Base-by-base conservation (phyloP, 805 yeast genomes). In the Candida palmyrensis region DNA sequence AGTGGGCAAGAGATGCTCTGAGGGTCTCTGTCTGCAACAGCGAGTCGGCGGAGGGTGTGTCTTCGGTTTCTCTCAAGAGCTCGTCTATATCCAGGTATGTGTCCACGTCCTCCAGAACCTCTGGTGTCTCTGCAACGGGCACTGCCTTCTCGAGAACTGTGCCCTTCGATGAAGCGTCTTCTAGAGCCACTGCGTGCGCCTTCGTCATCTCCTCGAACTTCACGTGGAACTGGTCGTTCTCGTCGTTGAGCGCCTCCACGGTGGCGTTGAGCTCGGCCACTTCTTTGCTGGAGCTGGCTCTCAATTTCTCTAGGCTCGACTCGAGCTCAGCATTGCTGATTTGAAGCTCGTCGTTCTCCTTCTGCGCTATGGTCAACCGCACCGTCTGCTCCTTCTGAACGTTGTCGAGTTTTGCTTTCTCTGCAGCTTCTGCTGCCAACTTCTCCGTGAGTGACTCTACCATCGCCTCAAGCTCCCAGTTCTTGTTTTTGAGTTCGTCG, bases 1-100 rank as follows among this genome's bases (percentile, higher is more conserved):
- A 82, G 54, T 73, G 84, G 12, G 68, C 65, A 43, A 85, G 64
- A 16, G 83, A 79, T 0, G 82, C 70, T 41, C 71, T 68, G 42
- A 82, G 56, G 1, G 88, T 79, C 47, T 84, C 89, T 2, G 73
- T 59, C 47, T 82, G 86, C 27, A 82, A 57, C 9, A 63, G 70
- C 2, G 66, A 54, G 37, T 70, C 66, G 19, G 62, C 59, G 1
- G 66, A 59, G 6, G 57, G 48, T 29, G 49, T 37, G 11, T 50
- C 58, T 13, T 55, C 60, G n/a, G 32, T 29, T 6, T 21, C 25
- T 19, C 22, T 29, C 13, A 29, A 20, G 8, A 29, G 16, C 3
- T 18, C 8, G 6, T 29, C 25, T n/a, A 26, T 26, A 14, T 29
- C 28, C n/a, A 11, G 11, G 6, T 31, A 28, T 5, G n/a, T 24